Base-by-base conservation (phyloP, 352 stramenopile genomes). In the Nothophytophthora sp. region DNA sequence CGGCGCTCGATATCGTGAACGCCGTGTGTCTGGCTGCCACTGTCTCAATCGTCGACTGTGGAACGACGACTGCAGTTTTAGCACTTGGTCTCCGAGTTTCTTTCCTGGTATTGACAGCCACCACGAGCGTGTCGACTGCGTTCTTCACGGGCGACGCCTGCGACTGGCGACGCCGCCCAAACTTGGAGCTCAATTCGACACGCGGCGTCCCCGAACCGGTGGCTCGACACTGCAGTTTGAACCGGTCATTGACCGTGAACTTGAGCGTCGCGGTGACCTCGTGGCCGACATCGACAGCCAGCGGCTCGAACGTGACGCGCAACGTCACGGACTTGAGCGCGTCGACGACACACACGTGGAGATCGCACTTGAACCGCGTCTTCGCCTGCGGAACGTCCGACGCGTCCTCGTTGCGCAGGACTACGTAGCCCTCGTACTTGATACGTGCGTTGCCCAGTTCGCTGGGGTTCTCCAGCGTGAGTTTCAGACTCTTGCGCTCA, bases 301-400 rank as follows among this genome's bases (percentile, higher is more conserved):
- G 46, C 5, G 81, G 83, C 29, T 86, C 75, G 41, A 87, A 93
- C 9, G 73, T 88, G 9, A 93, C 70, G 18, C 75, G 55, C 12
- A 93, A 56, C 35, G 62, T 72, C 40, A 86, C 60, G 0, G 71
- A 70, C 41, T 76, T 69, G 1, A 84, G 60, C 0, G 78, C 63
- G 7, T 80, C 61, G n/a, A 93, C 70, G 1, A 89, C 76, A 50
- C 81, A 89, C 13, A 89, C 47, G 37, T 89, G 73, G 9, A 91
- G 27, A 39, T 91, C 81, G 48, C 81, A 91, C 36, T 82, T 86
- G 53, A 91, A 89, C 5, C 81, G 70, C 2, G 34, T 36, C 29
- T 67, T 70, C 4, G 51, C 60, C 34, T 54, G 40, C 6, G 63
- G 53, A 20, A 48, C 24, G 16, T 51, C 34, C 1, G 23, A 11